These are phyloP conservation scores for Eimeria necatrix DNA, from an alignment of 169 alveolate species.

Conservation along the genomic window DNA sequence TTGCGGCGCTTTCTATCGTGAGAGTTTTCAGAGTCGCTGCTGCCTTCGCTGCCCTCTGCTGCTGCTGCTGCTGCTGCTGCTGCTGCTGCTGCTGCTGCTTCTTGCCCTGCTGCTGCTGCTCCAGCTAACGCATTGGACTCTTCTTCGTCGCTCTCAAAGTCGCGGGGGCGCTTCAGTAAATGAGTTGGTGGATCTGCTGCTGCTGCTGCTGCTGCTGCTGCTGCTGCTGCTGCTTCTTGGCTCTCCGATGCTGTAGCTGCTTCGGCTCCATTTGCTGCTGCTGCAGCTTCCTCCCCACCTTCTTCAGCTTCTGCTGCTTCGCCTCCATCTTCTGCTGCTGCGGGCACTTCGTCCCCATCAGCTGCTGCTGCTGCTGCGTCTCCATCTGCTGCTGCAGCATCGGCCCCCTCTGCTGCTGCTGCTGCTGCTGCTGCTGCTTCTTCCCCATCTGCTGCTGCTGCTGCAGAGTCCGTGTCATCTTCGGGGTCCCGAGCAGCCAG, in stretches of 20 bases:
- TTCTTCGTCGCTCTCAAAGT: neutral
- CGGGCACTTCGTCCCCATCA: neutral
- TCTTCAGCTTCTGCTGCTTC: neutral
- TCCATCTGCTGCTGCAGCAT: neutral
- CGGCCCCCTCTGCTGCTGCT: neutral
- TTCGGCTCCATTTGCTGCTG: too few species aligned
- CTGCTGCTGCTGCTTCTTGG: too few species aligned
- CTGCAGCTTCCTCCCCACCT: too few species aligned
- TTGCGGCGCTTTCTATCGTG: neutral
- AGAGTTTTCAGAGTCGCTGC: neutral
- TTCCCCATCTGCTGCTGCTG: neutral
- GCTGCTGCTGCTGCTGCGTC: neutral
- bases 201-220: conserved; percentile 3
- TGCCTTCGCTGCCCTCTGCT: neutral
- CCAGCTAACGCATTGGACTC: neutral
- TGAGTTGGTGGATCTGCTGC: neutral
- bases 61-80: conserved; percentile 31
- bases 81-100: conserved; percentile 38
- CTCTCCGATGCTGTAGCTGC: neutral
- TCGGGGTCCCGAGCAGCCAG: neutral
- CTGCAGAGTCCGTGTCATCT: neutral
- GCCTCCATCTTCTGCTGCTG: neutral
- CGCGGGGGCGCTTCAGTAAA: conserved; percentile 4
- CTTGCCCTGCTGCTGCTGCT: neutral
- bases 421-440: neutral